Base-by-base conservation (phyloP, 2,329 filamentous ascomycete genomes). In the Exophiala phaeomuriformis region DNA sequence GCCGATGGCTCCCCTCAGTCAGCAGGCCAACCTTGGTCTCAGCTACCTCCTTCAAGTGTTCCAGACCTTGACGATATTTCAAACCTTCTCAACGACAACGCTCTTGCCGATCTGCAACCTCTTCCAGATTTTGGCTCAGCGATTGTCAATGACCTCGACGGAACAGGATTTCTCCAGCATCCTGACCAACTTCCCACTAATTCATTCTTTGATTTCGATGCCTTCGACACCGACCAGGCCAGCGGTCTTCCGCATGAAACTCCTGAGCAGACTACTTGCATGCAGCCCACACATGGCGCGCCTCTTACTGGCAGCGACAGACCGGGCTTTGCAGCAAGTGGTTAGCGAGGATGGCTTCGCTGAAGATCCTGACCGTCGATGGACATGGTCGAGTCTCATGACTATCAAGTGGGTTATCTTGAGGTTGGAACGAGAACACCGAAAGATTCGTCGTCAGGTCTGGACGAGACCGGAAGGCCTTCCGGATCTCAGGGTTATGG, bases 121-220 rank as follows among this genome's bases (percentile, higher is more conserved):
- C 73, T 79, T 82, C 80, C 80, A 77, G 75, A 86, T 83, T 73
- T 84, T 85, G 82, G 88, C 79, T 80, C 80, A 77, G 79, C 80
- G 78, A 77, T 88, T 80, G 77, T 83, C 79, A 77, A 85, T 88
- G 79, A 82, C 73, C 76, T 83, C 85, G 65, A 73, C 71, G 66
- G 71, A 68, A 67, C 67, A 66, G 70, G 71, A 75, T 71, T 72
- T 66, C 69, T 59, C 57, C 52, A 69, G 69, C 69, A 65, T 67
- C 70, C 57, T 59, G 55, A 62, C 51, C 61, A 63, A 71, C 72
- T 75, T 74, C 65, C 72, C 60, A 69, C 75, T 75, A 73, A 75
- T 76, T 74, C 73, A 71, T 66, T 76, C 72, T 73, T 76, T 76
- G 70, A 76, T 75, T 75, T 75, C 71, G 72, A 75, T 72, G 69